Base-by-base conservation (phyloP, 2,329 filamentous ascomycete species). In the Fusarium sp. region DNA sequence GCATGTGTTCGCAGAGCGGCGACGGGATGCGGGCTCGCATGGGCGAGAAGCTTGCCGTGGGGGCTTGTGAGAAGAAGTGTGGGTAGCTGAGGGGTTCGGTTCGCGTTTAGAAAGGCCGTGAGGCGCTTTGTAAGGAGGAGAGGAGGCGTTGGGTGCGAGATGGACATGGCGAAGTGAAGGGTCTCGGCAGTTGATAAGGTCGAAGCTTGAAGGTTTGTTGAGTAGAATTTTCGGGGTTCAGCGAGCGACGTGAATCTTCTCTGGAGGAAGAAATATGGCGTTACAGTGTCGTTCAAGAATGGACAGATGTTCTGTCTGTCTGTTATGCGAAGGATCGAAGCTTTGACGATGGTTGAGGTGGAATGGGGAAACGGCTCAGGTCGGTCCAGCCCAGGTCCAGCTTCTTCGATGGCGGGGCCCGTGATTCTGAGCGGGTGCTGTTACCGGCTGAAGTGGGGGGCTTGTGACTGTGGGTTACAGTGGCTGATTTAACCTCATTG, bases 61-160 rank as follows among this genome's bases (percentile, higher is more conserved):
- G 85, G 82, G 4, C 87, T 88, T 46, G 87, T 86, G 44, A 91
- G 82, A 63, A 90, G 84, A 57, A 88, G 84, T 5, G 88, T 88
- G 63, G 87, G 87, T 33, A 91, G 82, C 63, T 85, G 81, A 6
- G 87, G 76, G 9, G 85, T 86, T 68, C 88, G 86, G 76, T 89
- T 87, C 65, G 84, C 80, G 74, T 84, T 82, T 46, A 91, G 86
- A 78, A 91, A 90, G 62, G 85, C 80, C 28, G 88, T 89, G 69
- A 91, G 85, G 65, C 87, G 87, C 77, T 90, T 90, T 36, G 87
- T 90, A 64, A 93, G 84, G 80, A 94, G 83, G 60, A 89, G 83
- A 26, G 87, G 86, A 38, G 87, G 86, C 38, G 85, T 84, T 24
- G 83, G 81, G 50, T 75, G 75, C 20, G 77, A 72, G 62, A 77